Evolutionary conservation across 2,329 filamentous ascomycete species (phyloP).

Genomic region (Torrubiella hemipterigena): DNA sequence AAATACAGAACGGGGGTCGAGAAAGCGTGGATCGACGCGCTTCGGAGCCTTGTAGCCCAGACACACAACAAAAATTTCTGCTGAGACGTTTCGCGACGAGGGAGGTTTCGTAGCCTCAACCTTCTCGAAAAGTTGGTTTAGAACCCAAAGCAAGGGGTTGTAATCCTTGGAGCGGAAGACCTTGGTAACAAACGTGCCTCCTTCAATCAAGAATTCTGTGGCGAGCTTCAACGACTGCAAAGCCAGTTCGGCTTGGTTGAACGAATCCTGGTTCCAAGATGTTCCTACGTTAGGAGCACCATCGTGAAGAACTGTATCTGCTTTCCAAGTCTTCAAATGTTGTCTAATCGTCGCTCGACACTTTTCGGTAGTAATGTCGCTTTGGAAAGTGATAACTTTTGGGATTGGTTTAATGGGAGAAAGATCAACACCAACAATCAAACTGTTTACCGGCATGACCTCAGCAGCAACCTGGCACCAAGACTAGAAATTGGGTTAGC

Average conservation of each 20-base stretch:
- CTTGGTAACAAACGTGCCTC: slow-evolving; percentile 92
- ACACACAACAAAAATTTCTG: slow-evolving; percentile 97
- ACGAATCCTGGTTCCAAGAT: slow-evolving; percentile 96
- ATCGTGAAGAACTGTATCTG: slow-evolving; percentile 89
- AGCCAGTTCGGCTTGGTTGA: slow-evolving; percentile 89
- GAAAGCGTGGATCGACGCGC: slow-evolving; percentile 78
- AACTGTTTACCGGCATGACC: slow-evolving; percentile 78
- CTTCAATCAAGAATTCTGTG: slow-evolving; percentile 80
- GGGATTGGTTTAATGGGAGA: slow-evolving; percentile 93
- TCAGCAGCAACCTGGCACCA: slow-evolving; percentile 97
- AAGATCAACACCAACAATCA: slow-evolving; percentile 92
- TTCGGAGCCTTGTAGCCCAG: slow-evolving; percentile 93
- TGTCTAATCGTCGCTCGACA: slow-evolving; percentile 80
- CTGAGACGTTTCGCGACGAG: slow-evolving; percentile 88
- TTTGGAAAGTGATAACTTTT: slow-evolving; percentile 87
- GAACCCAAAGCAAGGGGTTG: slow-evolving; percentile 90
- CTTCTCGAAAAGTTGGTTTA: slow-evolving; percentile 90
- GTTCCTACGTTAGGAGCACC: slow-evolving; percentile 97
- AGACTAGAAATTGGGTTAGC: slow-evolving; percentile 41
- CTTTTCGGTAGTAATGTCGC: slow-evolving; percentile 95
- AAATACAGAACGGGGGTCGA: slow-evolving; percentile 83
- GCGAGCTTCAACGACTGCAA: slow-evolving; percentile 86
- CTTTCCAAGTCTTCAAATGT: slow-evolving; percentile 93
- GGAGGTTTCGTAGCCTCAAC: slow-evolving; percentile 97
- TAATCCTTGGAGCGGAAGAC: slow-evolving; percentile 97